Conservation (phyloP, 352 stramenopile species). For the Pythium aphanidermatum region DNA sequence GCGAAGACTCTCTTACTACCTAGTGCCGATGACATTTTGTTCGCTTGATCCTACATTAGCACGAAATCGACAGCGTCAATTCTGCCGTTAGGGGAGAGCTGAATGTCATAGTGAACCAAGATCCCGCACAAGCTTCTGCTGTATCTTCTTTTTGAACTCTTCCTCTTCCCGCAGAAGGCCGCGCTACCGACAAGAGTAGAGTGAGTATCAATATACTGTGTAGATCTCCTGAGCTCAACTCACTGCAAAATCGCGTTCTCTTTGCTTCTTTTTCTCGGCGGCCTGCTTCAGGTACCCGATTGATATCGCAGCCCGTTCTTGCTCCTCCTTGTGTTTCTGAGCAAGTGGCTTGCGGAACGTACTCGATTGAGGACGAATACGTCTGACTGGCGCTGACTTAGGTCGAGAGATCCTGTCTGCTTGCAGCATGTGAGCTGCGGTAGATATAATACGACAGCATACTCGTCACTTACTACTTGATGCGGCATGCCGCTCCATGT, state of each 20-base stretch:
- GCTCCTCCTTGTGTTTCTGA: constrained; percentile 5
- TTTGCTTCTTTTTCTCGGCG: constrained; percentile 59
- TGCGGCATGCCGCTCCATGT: background rate
- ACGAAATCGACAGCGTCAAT: background rate
- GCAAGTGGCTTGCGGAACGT: background rate
- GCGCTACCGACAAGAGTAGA: too few relatives aligned
- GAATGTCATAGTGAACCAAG: too few relatives aligned
- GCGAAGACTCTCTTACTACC: constrained; percentile 43
- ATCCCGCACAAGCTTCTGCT: constrained; percentile 54
- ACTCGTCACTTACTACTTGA: background rate
- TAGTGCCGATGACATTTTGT: constrained; percentile 48
- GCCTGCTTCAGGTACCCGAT: constrained; percentile 48
- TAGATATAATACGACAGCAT: background rate
- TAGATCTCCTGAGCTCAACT: too few relatives aligned
- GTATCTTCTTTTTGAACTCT: constrained; percentile 70
- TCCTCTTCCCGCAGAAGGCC: constrained; percentile 54
- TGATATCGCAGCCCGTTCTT: constrained; percentile 37
- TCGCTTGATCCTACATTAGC: constrained; percentile 50
- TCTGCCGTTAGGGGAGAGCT: background rate
- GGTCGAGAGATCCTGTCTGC: constrained; percentile 22
- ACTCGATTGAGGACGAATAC: constrained; percentile 16
- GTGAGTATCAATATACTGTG: too few relatives aligned
- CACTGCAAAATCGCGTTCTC: constrained; percentile 63
- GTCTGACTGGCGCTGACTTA: constrained; percentile 45
- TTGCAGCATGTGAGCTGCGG: background rate